Base-by-base conservation (phyloP, 2,329 filamentous ascomycete species). In the Achaetomium macrosporum region DNA sequence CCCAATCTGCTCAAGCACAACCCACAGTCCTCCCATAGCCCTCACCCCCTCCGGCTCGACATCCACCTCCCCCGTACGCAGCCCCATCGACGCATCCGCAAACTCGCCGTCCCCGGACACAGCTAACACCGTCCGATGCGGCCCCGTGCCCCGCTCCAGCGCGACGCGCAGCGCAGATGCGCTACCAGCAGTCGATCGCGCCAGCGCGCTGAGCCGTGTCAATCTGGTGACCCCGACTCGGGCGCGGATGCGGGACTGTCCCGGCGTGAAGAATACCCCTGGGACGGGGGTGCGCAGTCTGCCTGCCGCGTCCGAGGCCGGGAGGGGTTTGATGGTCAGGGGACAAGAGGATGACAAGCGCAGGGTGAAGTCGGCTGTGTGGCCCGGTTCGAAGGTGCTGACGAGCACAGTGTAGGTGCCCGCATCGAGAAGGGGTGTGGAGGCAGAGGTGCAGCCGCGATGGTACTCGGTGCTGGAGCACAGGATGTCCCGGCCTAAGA, bases 391-490 rank as follows among this genome's bases (percentile, higher is more conserved):
- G 66, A 95, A 97, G 0, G 92, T 95, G 2, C 90, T 96, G 66
- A 87, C 92, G 7, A 96, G 86, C 51, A 96, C 77, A 0, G 89
- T 96, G 68, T 97, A 99, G 0, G 76, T 76, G 0, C 92, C 92
- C 1, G 81, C 72, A 37, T 84, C 82, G 16, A 96, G 71, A 11
- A 9, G 33, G 17, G 63, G 68, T 8, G 55, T 39, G 7, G 88
- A 81, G 2, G 86, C 84, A 31, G 90, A 74, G 4, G 88, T 87
- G 65, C 87, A 88, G 29, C 87, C 87, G 29, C 85, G 83, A 45
- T 88, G 84, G 69, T 99, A 96, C 60, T 96, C 90, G n/a, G 88
- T 88, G 33, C 89, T 95, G 51, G 89, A 85, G 19, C 81, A 81
- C 20, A 95, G 78, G 37, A 97, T 82, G 65, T 96, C 91, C 60